Evolutionary conservation across 768 basidiomycete species (phyloP), one percentile per base, ranked within the genome.

Genomic region (Crassisporium funariophilum): DNA sequence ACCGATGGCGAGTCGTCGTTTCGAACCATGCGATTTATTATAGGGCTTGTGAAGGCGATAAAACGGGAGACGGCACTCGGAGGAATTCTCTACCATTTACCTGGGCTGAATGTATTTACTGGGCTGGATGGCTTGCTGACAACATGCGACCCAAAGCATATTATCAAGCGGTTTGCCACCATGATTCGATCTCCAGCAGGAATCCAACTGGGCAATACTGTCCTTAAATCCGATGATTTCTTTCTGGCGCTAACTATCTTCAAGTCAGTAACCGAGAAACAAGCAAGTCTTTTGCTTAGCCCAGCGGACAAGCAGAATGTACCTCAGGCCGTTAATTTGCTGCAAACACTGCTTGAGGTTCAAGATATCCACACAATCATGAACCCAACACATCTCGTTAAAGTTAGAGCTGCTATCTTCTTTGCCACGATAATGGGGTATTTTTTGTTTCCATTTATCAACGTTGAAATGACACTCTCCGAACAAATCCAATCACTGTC

Each of bases 1-100:
- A 63, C 54, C 12, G 60, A 65, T 49, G 63, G 63, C 2, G 63
- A 55, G 33, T 33, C 54, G 17, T 49, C 49, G 12, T 65, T 59
- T 41, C 50, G 58, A 15, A 25, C 31, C 15, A 44, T 53, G 1
- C 49, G 54, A 19, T 58, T 54, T 52, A 22, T 39, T 2, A 13
- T 60, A 15, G 46, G 55, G 27, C 53, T 58, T 46, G 20, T 11
- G 11, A 31, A 50, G 20, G 5, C 8, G 12, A 13, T 60, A 11
- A 49, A 51, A n/a, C 33, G 25, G 15, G 12, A 47, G 4, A 35
- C 51, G n/a, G 21, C n/a, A 9, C 35, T 57, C 17, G 56, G 50
- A 10, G 19, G 41, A 38, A 49, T 31, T 16, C 17, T 41, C 15
- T 15, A 16, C 13, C 4, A 20, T 8, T 21, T 41, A 8, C 39